Evolutionary conservation across 495 filamentous ascomycete species (phyloP).

Genomic region (Aspergillus coremiiformis): DNA sequence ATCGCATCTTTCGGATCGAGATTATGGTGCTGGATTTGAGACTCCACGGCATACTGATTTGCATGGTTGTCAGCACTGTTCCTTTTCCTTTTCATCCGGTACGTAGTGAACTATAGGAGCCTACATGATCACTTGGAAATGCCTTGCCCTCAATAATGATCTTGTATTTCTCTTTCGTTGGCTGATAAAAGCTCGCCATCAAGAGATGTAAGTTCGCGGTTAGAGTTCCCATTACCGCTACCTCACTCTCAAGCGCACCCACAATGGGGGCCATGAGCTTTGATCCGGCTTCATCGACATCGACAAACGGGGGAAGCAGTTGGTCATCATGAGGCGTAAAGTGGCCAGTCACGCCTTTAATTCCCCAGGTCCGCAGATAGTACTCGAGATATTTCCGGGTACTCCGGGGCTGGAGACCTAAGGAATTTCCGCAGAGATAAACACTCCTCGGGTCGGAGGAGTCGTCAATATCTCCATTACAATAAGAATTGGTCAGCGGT

Average conservation of each 20-base stretch:
- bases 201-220: constrained; percentile 88
- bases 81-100: background rate
- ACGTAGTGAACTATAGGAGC: constrained; percentile 6
- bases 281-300: constrained; percentile 66
- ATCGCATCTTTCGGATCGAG: constrained; percentile 62
- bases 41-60: constrained; percentile 79
- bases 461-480: constrained; percentile 26
- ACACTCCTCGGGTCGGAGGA: constrained; percentile 46
- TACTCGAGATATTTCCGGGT: constrained; percentile 63
- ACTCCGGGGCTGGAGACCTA: constrained; percentile 78
- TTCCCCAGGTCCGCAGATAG: constrained; percentile 82
- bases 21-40: constrained; percentile 74
- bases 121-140: constrained; percentile 87
- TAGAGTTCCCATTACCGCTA: constrained; percentile 88
- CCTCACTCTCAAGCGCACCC: constrained; percentile 71
- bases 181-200: constrained; percentile 87
- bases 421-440: constrained; percentile 95
- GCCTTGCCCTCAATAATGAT: constrained; percentile 91
- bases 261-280: constrained; percentile 75
- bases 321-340: constrained; percentile 75
- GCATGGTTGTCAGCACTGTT: background rate
- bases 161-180: constrained; percentile 67
- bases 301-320: constrained; percentile 69
- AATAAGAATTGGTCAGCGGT: constrained; percentile 1
- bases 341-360: constrained; percentile 89